Evolutionary conservation across 1,284 basidiomycete genomes (phyloP), one percentile per base, ranked within the genome.

Genomic region (Athelia sp.): DNA sequence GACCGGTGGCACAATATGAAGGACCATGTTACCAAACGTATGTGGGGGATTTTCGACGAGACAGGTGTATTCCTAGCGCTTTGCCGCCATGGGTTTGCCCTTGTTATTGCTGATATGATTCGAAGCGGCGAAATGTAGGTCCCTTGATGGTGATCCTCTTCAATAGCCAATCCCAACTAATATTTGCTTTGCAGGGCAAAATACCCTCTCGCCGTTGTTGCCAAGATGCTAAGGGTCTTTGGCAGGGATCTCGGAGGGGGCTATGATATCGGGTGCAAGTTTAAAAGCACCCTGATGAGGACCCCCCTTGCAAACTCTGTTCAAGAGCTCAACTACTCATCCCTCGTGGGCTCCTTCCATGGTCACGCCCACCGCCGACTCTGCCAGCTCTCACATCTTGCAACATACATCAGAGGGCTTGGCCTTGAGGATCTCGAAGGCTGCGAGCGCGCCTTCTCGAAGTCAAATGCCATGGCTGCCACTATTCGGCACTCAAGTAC

Each of bases 161-260:
- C 21, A 15, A 21, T 43, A 18, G 1, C 26, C 24, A 14, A 13
- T 21, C 22, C 35, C 11, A 38, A 29, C 26, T 10, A 13, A 13
- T n/a, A n/a, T n/a, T n/a, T n/a, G 18, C 3, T 24, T 19, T 42
- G 15, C 46, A 70, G 68, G 10, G 58, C 66, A 0, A 70, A 71
- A 46, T 72, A 72, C 48, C 59, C 60, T 0, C 54, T 71, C 0
- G 61, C 66, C 0, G 47, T 64, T 18, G 52, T 66, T 1, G 40
- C 58, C 1, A 45, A 43, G 11, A 52, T 70, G 1, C 45, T 71
- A 10, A 42, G 59, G 4, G 45, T 50, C 1, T 60, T 67, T 45
- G 62, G 65, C 0, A 13, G 23, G 0, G 46, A 57, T 15, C 36
- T 69, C n/a, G 63, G 56, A 0, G 49, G 52, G 2, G 63, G 65